Evolutionary conservation across 2,329 filamentous ascomycete genomes (phyloP).

Genomic region (Escovopsis sp.): DNA sequence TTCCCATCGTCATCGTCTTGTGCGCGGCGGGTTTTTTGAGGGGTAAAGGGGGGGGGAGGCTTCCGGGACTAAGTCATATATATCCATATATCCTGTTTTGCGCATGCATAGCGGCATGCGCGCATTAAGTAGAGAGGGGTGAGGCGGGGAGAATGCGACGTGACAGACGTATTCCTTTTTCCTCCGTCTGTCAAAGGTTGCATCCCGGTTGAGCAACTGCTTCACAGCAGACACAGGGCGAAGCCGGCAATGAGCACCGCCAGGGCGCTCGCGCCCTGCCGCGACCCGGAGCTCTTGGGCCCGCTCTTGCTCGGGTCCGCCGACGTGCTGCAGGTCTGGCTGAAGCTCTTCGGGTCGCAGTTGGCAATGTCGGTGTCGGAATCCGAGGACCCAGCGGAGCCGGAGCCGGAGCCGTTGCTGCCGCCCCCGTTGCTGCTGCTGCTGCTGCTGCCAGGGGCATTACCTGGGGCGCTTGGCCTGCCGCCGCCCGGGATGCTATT

Average conservation of each 20-base stretch:
- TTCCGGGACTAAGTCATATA: too few relatives aligned
- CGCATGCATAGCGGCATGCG: too few relatives aligned
- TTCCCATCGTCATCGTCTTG: too few relatives aligned
- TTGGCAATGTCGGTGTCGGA: conserved; percentile 10
- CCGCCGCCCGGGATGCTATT: conserved; percentile 6
- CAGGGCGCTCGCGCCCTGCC: conserved; percentile 20
- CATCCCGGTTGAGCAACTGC: too few relatives aligned
- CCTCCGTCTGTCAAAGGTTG: too few relatives aligned
- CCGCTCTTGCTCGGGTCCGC: conserved; percentile 17
- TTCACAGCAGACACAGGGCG: conserved; percentile 23
- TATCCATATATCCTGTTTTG: too few relatives aligned
- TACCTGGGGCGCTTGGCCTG: neutral
- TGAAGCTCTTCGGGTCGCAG: conserved; percentile 26
- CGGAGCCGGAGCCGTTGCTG: conserved; percentile 9
- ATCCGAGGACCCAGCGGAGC: conserved; percentile 6
- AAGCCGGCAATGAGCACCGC: conserved; percentile 23
- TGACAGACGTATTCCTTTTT: too few relatives aligned
- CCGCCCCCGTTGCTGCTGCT: conserved; percentile 10
- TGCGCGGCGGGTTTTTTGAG: too few relatives aligned
- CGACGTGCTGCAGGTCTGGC: conserved; percentile 22
- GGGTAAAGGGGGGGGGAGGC: too few relatives aligned
- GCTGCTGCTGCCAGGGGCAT: conserved; percentile 4
- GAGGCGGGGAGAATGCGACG: too few relatives aligned
- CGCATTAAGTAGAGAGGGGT: too few relatives aligned
- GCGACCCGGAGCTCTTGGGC: conserved; percentile 18